A percentile compares a stretch with the other conserved stretches of the same genome.
Conservation (phyloP, 345 rosid genomes). For the Hypericum perforatum region DNA sequence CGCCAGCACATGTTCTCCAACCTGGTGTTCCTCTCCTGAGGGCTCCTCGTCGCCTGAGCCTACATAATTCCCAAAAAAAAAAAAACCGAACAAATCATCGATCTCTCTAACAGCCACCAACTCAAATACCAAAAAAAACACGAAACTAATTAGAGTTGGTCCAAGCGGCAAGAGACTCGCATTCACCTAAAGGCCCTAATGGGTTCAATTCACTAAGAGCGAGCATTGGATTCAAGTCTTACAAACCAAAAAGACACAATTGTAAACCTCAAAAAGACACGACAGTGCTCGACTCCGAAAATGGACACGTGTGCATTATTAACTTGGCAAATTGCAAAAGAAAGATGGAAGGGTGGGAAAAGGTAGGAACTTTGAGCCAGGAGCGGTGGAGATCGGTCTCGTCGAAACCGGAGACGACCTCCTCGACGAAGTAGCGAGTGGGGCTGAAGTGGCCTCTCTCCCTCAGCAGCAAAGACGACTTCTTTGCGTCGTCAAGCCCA, state of each 20-base stretch:
- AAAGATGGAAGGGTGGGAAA: not conserved
- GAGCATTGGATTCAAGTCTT: not conserved
- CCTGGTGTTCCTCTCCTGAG: conserved; percentile 1
- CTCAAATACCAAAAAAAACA: not conserved
- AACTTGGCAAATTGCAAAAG: too few relatives aligned
- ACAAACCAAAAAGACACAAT: not conserved
- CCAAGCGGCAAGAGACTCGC: too few relatives aligned
- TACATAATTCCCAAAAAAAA: not conserved
- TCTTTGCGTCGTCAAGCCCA: conserved; percentile 56
- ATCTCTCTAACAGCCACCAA: too few relatives aligned
- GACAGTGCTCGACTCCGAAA: too few relatives aligned
- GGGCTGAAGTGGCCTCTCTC: conserved; percentile 75
- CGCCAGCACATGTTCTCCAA: not conserved
- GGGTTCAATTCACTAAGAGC: too few relatives aligned
- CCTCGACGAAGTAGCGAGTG: not conserved
- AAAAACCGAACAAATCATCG: not conserved
- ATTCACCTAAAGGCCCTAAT: too few relatives aligned
- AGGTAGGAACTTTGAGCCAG: not conserved
- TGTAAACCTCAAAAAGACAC: too few relatives aligned
- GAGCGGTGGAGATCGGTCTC: conserved; percentile 26
- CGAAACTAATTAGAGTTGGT: not conserved
- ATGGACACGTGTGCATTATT: too few relatives aligned
- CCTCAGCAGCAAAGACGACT: conserved; percentile 72
- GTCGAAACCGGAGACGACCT: not conserved
- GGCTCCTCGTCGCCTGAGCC: not conserved